Percentiles rank a stretch among this genome's conserved stretches.
These are phyloP conservation scores for Drosera capensis DNA, from an alignment of 148 eudicot genomes.

Conservation along the genomic window DNA sequence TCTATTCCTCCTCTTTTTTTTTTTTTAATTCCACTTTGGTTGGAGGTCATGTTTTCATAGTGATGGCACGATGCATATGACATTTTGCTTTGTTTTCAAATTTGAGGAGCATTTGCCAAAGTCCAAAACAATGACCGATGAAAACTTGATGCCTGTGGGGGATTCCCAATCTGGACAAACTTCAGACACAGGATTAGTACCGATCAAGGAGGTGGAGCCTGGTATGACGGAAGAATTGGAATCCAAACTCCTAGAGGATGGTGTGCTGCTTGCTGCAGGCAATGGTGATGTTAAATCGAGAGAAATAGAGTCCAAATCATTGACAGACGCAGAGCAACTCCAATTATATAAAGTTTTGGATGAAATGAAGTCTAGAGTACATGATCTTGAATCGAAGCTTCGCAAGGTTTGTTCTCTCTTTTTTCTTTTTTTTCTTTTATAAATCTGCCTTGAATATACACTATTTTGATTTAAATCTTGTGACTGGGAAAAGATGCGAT, in stretches of 20 bases:
- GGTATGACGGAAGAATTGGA: constrained; percentile 11
- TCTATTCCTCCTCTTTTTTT: too few relatives aligned
- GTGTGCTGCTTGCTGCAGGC: constrained; percentile 11
- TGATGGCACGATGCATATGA: too few relatives aligned
- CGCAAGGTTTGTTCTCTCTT: constrained; percentile 49
- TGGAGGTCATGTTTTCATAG: not conserved
- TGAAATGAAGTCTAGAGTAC: constrained; percentile 52
- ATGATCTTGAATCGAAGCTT: constrained; percentile 43
- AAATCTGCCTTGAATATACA: not conserved
- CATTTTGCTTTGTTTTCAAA: not conserved
- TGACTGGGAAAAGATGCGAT: not conserved
- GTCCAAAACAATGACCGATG: not conserved
- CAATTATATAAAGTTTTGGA: constrained; percentile 44
- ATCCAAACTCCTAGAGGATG: constrained; percentile 9
- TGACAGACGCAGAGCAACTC: constrained; percentile 24
- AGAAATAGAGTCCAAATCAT: constrained; percentile 15
- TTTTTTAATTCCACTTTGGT: too few relatives aligned
- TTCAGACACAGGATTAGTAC: constrained; percentile 8
- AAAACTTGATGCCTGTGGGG: constrained; percentile 7
- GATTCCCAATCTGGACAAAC: constrained; percentile 4
- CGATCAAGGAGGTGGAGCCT: constrained; percentile 9
- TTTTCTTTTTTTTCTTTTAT: constrained; percentile 16
- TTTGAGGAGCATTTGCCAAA: not conserved
- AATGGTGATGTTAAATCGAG: constrained; percentile 5
- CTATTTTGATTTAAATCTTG: not conserved